Evolutionary conservation across 2,329 filamentous ascomycete species (phyloP), one percentile per base, ranked within the genome.

Genomic region (Aspergillus carbonarius): DNA sequence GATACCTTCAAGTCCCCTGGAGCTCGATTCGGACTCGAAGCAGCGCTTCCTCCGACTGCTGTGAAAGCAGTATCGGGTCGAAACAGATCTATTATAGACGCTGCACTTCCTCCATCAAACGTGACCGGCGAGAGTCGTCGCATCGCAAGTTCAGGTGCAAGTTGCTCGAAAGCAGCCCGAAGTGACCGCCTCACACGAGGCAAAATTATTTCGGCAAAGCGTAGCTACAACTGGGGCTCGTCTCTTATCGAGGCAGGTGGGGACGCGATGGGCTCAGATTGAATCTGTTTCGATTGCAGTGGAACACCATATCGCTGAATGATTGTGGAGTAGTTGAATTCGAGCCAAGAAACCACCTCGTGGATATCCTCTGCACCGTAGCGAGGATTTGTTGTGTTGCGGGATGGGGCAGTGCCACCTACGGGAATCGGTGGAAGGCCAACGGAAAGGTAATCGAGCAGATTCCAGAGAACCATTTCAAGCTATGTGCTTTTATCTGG

Each of bases 1-100:
- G 64, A 66, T 15, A 62, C 54, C 39, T 60, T 64, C 30, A 62
- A 27, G 18, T 61, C 61, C 20, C 61, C 52, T 30, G n/a, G 57
- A 37, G 23, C 20, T 9, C 10, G 47, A 52, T 40, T 63, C 18
- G 34, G n/a, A 13, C 42, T 37, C 13, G 20, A 32, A 30, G 56
- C 44, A 34, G 37, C 10, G 27, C 30, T 51, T 12, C 27, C 55
- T 30, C 40, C 58, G 10, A 56, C 51, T 18, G 47, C 49, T 12
- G 58, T 27, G 39, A 48, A 63, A n/a, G 59, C 60, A 15, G 59
- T 56, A 42, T 63, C 63, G 30, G 63, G 60, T 48, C 42, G 35
- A 39, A 55, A 63, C 37, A 54, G 52, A 44, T 63, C 46, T 25
- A 63, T 52, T n/a, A 56, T 49, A 18, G 13, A 20, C 35, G 60